Conservation (phyloP, 371 early-diverging fungal genomes). For the Capillidium rhysosporum region DNA sequence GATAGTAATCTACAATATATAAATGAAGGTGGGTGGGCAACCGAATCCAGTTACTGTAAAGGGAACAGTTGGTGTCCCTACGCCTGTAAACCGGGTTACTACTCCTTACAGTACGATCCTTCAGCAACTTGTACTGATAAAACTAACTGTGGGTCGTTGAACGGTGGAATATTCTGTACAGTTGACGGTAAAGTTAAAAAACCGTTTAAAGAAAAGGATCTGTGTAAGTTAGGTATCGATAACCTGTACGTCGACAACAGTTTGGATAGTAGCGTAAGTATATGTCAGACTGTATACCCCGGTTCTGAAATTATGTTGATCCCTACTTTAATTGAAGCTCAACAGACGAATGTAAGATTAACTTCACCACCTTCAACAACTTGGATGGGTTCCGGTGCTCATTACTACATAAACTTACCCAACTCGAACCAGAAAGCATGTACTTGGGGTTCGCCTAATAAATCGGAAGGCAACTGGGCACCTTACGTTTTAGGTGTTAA, state of each 20-base stretch:
- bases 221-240: background rate
- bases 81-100: slow-evolving; percentile 5
- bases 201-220: background rate
- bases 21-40: slow-evolving; percentile 24
- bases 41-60: slow-evolving; percentile 8
- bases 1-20: background rate
- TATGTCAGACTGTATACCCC: slow-evolving; percentile 8
- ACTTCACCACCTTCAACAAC: background rate
- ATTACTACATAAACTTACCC: slow-evolving; percentile 6
- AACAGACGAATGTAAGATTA: background rate
- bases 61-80: slow-evolving; percentile 4
- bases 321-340: slow-evolving; percentile 6
- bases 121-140: background rate
- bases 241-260: background rate
- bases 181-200: background rate
- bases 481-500: slow-evolving; percentile 6
- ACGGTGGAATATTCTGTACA: slow-evolving; percentile 6
- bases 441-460: background rate
- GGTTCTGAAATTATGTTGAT: slow-evolving; percentile 8
- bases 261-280: background rate
- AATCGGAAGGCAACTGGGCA: slow-evolving; percentile 7
- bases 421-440: background rate
- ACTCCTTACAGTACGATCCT: background rate
- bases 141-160: background rate
- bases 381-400: slow-evolving; percentile 6